Base-by-base conservation (phyloP, 495 filamentous ascomycete genomes). In the Neurospora sp. region DNA sequence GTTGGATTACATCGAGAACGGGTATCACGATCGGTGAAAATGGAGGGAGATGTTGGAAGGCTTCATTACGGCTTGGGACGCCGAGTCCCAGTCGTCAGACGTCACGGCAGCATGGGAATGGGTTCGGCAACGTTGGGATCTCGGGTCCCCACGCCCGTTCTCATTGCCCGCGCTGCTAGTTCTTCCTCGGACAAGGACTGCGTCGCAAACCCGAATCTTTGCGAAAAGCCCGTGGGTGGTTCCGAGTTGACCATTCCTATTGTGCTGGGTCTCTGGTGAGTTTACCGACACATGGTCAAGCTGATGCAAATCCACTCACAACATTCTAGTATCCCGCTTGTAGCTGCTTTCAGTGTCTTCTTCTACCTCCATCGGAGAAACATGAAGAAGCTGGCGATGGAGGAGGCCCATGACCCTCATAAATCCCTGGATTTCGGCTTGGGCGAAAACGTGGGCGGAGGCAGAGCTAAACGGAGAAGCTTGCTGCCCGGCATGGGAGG, bases 361-460 rank as follows among this genome's bases (percentile, higher is more conserved):
- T 73, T 95, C 71, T 91, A 88, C 75, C 85, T 99, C 39, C 94
- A 97, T 77, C 88, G 92, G 16, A 86, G 92, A 78, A 91, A 92
- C 76, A 83, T 92, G 18, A 88, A 88, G 75, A 95, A 88, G 75
- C 87, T 94, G 73, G 85, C 86, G 73, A 83, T 83, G 48, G 96
- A 99, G 83, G 96, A 99, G 80, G 85, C 86, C 39, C 89, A 92
- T 73, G 95, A 98, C 79, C 92, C 93, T 76, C 92, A 96, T 80
- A 96, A 91, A 78, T 97, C 93, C 3, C 87, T 98, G 78, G 96
- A 99, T 80, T 99, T 98, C 79, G 96, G 96, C 39, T 81, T 97
- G 80, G 92, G 88, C 12, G 85, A 84, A 5, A 76, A 78, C 22
- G 37, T 77, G 38, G 74, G 71, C 31, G 48, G 76, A n/a, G 80